Conservation (phyloP, 2,329 filamentous ascomycete species). For the Byssothecium circinans region DNA sequence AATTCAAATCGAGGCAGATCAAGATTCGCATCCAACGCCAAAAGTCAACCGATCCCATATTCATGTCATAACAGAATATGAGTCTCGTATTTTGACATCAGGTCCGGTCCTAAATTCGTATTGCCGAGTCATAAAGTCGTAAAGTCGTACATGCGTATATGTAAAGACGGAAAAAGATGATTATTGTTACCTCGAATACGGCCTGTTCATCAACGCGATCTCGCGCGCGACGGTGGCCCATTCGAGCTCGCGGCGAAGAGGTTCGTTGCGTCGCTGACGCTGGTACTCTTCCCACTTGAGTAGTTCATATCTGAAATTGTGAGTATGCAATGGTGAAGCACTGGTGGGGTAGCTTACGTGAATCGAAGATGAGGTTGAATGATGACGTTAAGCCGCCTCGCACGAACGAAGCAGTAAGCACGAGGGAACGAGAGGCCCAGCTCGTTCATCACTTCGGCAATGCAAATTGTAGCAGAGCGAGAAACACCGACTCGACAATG, state of each 20-base stretch:
- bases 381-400: constrained; percentile 90
- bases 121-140: constrained; percentile 18
- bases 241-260: constrained; percentile 76
- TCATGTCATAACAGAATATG: constrained; percentile 2
- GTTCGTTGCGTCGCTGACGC: constrained; percentile 56
- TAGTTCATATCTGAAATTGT: constrained; percentile 68
- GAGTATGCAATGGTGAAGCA: constrained; percentile 1
- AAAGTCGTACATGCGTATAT: constrained; percentile 7
- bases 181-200: constrained; percentile 69
- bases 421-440: constrained; percentile 80
- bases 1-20: constrained; percentile 2
- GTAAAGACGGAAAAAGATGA: constrained; percentile 1
- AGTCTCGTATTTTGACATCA: constrained; percentile 9
- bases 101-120: constrained; percentile 10
- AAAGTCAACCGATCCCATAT: constrained; percentile 2
- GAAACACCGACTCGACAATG: constrained; percentile 97
- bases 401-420: constrained; percentile 95
- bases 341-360: constrained; percentile 54
- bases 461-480: constrained; percentile 93
- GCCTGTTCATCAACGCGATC: constrained; percentile 93
- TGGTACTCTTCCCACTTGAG: constrained; percentile 92
- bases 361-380: constrained; percentile 96
- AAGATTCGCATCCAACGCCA: constrained; percentile 7
- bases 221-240: constrained; percentile 88
- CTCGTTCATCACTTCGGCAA: constrained; percentile 94